Evolutionary conservation across 306 rosid species (phyloP).

Genomic region (Sphenostylis stenocarpa): DNA sequence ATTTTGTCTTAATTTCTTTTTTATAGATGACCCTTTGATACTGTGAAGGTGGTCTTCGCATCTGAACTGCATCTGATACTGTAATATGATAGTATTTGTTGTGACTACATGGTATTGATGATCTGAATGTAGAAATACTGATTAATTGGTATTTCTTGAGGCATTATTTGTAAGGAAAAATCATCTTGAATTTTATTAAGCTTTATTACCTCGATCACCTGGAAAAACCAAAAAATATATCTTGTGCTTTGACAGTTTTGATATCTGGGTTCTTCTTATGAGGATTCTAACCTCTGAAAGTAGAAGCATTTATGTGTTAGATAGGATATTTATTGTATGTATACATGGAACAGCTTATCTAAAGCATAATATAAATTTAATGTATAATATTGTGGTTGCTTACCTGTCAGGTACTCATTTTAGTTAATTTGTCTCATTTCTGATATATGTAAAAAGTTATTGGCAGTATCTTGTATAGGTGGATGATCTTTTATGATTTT

Average conservation of each 20-base stretch:
- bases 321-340: constrained; percentile 18
- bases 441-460: constrained; percentile 7
- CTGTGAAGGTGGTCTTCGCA: constrained; percentile 9
- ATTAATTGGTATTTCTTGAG: not conserved
- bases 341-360: not conserved
- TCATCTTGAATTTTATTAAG: not conserved
- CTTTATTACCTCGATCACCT: not conserved
- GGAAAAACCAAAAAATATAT: not conserved
- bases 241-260: constrained; percentile 6
- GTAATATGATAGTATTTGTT: constrained; percentile 2
- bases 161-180: not conserved
- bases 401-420: not conserved
- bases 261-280: not conserved
- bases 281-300: constrained; percentile 9
- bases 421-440: constrained; percentile 3
- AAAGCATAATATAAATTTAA: not conserved
- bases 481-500: not conserved
- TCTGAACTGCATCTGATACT: not conserved
- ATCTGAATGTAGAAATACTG: constrained; percentile 1
- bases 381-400: constrained; percentile 6
- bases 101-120: not conserved
- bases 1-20: constrained; percentile 13
- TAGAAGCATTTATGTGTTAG: constrained; percentile 3
- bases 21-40: not conserved
- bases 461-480: constrained; percentile 15